Evolutionary conservation across 805 yeast genomes (phyloP), one percentile per base, ranked within the genome.

Genomic region (Jamesozyma spencerorum): DNA sequence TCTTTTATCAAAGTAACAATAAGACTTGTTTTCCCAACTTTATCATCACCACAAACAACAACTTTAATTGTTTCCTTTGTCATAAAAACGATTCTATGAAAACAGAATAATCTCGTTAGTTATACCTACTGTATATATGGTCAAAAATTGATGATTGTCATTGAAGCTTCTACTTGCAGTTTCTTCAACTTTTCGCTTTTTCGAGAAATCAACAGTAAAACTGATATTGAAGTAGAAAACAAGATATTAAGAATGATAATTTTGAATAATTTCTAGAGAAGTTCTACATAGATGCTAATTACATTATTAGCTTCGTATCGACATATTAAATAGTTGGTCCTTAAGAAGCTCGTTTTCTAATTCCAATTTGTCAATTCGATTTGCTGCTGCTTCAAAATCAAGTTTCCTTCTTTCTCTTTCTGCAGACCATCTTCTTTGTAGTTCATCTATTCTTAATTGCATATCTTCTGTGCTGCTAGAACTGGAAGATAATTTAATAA

Each of bases 11-110:
- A 68, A 0, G 94, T 71, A 0, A 92, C 79, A 18, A 90, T 77
- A 37, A 92, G 65, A 22, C 86, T 77, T 4, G 88, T 79, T 54
- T 85, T 85, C 1, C 94, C 95, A 3, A 85, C 94, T 18, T 85
- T 83, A 45, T 85, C 94, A 63, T 92, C 98, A 10, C 98, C 98
- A 60, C 97, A 87, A 0, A 92, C 80, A 0, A 86, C 95, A 1
- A 92, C 81, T 42, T 95, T 65, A 24, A 90, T 77, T 1, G 75
- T 71, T 40, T 75, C 79, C 58, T 60, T 59, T 8, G 65, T 49
- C 70, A 65, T 65, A n/a, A 4, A 24, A 7, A 11, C 11, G 11
- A 24, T 24, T 11, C 7, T 7, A 29, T 29, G n/a, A 10, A 10
- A 8, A n/a, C n/a, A n/a, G n/a, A n/a, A n/a, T n/a, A n/a, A n/a